These are phyloP conservation scores for Euphorbia celastroides DNA, from an alignment of 441 rosid species.

Conservation along the genomic window DNA sequence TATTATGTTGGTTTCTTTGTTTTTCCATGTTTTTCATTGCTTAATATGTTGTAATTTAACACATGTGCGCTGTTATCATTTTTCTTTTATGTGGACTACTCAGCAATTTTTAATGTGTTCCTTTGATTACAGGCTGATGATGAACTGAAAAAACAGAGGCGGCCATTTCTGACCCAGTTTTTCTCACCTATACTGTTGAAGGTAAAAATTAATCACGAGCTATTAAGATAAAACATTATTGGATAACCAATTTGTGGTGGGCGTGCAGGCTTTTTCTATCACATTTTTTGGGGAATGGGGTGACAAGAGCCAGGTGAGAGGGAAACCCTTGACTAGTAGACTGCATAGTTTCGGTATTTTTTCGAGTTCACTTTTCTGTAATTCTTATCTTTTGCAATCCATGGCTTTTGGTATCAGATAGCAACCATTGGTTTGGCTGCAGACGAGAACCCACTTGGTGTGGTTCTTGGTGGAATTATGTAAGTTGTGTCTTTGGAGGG, in stretches of 20 bases:
- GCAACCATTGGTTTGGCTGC: conserved; percentile 98
- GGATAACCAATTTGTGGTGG: conserved; percentile 13
- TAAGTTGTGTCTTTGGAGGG: conserved; percentile 33
- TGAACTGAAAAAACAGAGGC: conserved; percentile 62
- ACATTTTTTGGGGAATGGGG: conserved; percentile 98
- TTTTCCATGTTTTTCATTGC: not conserved
- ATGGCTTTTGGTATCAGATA: conserved; percentile 41
- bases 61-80: not conserved
- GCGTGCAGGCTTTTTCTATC: conserved; percentile 85
- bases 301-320: conserved; percentile 89
- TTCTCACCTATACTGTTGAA: conserved; percentile 88
- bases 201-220: conserved; percentile 33
- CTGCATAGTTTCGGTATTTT: conserved; percentile 3
- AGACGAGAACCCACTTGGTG: conserved; percentile 85
- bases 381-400: conserved; percentile 14
- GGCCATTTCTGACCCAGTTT: conserved; percentile 63
- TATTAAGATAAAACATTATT: conserved; percentile 2
- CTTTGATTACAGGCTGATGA: conserved; percentile 50
- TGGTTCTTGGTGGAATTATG: conserved; percentile 85
- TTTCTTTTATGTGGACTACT: not conserved
- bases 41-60: not conserved
- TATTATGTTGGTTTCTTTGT: not conserved
- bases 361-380: not conserved
- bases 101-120: not conserved
- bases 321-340: not conserved